phyloP scores from a whole-genome alignment of 306 rosid species.

The Lotus japonicus region DNA sequence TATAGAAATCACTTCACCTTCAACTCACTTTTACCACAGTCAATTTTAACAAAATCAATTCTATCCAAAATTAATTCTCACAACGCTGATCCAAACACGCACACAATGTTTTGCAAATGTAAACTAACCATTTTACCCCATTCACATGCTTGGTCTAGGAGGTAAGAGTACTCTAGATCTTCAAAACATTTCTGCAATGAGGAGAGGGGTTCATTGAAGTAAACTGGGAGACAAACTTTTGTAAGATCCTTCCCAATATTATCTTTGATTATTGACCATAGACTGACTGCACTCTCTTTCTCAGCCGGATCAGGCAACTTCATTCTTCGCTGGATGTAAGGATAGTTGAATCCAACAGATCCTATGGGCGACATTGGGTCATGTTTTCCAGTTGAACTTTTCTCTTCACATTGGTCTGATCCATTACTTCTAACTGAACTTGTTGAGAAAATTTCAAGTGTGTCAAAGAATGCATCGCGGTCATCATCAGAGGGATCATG shows the following conservation, averaged over 20 bases:
- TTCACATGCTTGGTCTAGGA: conserved; percentile 75
- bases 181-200: conserved; percentile 85
- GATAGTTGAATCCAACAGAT: conserved; percentile 52
- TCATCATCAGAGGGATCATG: conserved; percentile 70
- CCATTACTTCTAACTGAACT: conserved; percentile 49
- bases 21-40: too few relatives aligned
- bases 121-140: conserved; percentile 77
- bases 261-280: conserved; percentile 93
- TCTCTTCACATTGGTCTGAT: conserved; percentile 41
- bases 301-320: conserved; percentile 85
- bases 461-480: conserved; percentile 68
- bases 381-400: conserved; percentile 31
- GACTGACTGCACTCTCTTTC: conserved; percentile 76
- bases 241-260: conserved; percentile 92
- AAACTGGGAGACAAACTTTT: conserved; percentile 89
- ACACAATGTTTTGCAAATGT: neutral
- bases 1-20: too few relatives aligned
- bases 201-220: conserved; percentile 89
- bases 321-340: conserved; percentile 55
- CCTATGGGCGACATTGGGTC: conserved; percentile 36
- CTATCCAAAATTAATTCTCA: too few relatives aligned
- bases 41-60: too few relatives aligned
- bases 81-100: too few relatives aligned
- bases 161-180: conserved; percentile 79
- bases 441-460: conserved; percentile 64